Conservation (phyloP, 1,284 basidiomycete species). For the Vanrija humicola region DNA sequence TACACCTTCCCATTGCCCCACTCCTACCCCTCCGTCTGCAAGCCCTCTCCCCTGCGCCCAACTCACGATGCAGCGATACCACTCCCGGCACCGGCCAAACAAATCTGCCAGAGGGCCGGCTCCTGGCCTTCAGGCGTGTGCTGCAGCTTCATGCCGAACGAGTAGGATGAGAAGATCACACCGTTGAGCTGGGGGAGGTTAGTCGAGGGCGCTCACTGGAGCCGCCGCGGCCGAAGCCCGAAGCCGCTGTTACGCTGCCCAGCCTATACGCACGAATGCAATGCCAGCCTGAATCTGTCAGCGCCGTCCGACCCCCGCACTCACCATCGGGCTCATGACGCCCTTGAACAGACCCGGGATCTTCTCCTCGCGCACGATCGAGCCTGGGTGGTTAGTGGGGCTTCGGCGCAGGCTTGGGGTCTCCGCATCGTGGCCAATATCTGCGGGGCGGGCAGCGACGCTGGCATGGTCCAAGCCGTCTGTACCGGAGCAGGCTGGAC, state of each 20-base stretch:
- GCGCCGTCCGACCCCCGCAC: constrained; percentile 2
- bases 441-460: too few relatives aligned
- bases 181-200: constrained; percentile 43
- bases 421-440: too few relatives aligned
- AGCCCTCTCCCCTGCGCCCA: not conserved
- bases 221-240: not conserved
- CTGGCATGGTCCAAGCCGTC: too few relatives aligned
- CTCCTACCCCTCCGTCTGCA: not conserved
- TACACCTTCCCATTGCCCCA: not conserved
- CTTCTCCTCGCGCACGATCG: constrained; percentile 40
- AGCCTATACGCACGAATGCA: constrained; percentile 34
- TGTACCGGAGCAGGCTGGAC: too few relatives aligned
- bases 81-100: constrained; percentile 69
- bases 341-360: constrained; percentile 46
- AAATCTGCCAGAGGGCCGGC: constrained; percentile 56
- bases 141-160: constrained; percentile 43
- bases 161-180: constrained; percentile 47
- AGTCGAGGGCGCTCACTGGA: not conserved
- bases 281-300: constrained; percentile 36
- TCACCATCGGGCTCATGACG: constrained; percentile 48
- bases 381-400: constrained; percentile 1
- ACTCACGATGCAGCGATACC: constrained; percentile 72
- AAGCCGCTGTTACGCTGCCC: not conserved
- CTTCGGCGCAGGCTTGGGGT: too few relatives aligned
- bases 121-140: constrained; percentile 16